Conservation (phyloP, 768 basidiomycete species). For the Harrya chromipes region DNA sequence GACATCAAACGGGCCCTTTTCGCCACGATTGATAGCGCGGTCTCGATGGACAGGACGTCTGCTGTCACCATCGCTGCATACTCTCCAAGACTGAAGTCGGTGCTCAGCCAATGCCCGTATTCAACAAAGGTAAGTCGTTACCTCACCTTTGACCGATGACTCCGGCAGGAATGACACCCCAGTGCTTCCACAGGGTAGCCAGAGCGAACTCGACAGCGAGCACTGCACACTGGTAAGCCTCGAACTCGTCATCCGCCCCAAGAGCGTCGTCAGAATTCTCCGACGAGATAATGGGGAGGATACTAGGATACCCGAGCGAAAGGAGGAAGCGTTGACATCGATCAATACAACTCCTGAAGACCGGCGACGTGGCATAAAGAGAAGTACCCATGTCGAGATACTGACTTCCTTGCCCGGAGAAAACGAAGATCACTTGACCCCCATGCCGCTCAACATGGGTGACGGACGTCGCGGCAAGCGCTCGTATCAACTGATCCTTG, state of each 20-base stretch:
- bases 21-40: constrained; percentile 57
- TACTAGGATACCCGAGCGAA: constrained; percentile 47
- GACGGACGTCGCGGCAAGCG: constrained; percentile 37
- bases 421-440: constrained; percentile 56
- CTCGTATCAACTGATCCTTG: constrained; percentile 44
- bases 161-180: constrained; percentile 60
- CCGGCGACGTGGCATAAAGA: constrained; percentile 47
- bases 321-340: constrained; percentile 53
- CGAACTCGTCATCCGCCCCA: constrained; percentile 36
- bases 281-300: constrained; percentile 42
- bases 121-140: neutral
- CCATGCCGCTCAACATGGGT: constrained; percentile 28
- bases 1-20: constrained; percentile 56
- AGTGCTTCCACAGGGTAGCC: constrained; percentile 61
- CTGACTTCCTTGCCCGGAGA: constrained; percentile 72
- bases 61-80: constrained; percentile 69
- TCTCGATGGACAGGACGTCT: constrained; percentile 52
- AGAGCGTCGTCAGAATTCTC: constrained; percentile 22
- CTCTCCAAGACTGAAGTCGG: constrained; percentile 61
- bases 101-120: neutral
- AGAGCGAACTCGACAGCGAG: constrained; percentile 65
- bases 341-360: constrained; percentile 54
- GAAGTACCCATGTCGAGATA: constrained; percentile 60
- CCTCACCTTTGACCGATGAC: constrained; percentile 72
- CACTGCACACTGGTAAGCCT: constrained; percentile 51